Evolutionary conservation across 192 early-diverging fungal species (phyloP).

Genomic region (Coemansia sp.): DNA sequence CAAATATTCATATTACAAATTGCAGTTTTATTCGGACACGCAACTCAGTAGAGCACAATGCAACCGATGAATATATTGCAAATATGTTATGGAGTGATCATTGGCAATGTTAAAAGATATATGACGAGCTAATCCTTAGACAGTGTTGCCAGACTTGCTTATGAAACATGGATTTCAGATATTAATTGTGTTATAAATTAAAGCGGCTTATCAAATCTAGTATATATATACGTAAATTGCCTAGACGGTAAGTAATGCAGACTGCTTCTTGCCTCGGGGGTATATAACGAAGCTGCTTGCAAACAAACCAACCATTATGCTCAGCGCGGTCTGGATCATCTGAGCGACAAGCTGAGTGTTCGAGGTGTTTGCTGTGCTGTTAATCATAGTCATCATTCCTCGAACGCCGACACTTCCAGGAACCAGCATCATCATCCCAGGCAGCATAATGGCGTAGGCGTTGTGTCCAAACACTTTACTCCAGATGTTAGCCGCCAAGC

Average conservation of each 20-base stretch:
- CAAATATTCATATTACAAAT: background rate
- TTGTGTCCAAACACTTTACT: slow-evolving; percentile 61
- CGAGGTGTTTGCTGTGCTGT: slow-evolving; percentile 33
- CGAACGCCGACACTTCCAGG: slow-evolving; percentile 77
- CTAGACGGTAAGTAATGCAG: slow-evolving; percentile 46
- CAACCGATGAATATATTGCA: background rate
- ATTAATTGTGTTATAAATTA: background rate
- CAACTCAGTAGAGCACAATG: background rate
- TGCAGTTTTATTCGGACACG: background rate
- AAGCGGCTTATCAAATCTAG: no score
- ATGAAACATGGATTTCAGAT: no score
- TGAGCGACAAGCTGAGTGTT: slow-evolving; percentile 45
- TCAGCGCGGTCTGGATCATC: slow-evolving; percentile 62
- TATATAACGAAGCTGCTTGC: slow-evolving; percentile 63
- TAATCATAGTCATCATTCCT: slow-evolving; percentile 62
- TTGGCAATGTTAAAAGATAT: background rate
- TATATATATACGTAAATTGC: background rate
- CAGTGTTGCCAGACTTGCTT: no score
- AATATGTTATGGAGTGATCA: background rate
- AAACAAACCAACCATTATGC: slow-evolving; percentile 68
- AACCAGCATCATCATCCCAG: slow-evolving; percentile 79
- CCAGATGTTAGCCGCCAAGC: slow-evolving; percentile 74
- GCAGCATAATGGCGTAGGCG: slow-evolving; percentile 75
- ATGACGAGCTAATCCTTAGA: background rate
- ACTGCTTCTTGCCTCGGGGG: slow-evolving; percentile 50